A percentile compares a stretch with the other conserved stretches of the same genome.
phyloP scores from a whole-genome alignment of 2,329 filamentous ascomycete species.

The Zasmidium cellare region DNA sequence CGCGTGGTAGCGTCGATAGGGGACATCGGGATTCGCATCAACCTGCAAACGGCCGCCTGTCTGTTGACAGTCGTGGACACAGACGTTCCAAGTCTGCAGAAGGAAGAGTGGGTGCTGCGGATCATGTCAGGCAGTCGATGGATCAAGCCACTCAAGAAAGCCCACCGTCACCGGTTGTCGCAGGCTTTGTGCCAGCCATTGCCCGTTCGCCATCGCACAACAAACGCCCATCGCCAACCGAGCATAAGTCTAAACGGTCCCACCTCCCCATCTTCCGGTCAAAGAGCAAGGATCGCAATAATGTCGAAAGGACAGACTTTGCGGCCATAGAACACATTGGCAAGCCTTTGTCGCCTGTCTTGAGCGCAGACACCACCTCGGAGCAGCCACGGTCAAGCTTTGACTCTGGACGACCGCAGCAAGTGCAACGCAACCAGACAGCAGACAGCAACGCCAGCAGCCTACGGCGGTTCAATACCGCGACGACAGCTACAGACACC shows the following conservation, averaged over 20 bases:
- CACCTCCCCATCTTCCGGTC: constrained; percentile 45
- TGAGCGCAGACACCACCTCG: constrained; percentile 13
- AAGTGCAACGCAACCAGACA: constrained; percentile 35
- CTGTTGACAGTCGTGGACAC: constrained; percentile 19
- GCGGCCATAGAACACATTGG: constrained; percentile 15
- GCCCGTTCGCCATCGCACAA: constrained; percentile 21
- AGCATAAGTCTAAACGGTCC: constrained; percentile 38
- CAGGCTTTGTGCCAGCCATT: constrained; percentile 31
- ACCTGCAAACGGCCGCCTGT: constrained; percentile 20
- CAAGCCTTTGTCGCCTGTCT: constrained; percentile 14
- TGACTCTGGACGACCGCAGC: constrained; percentile 39
- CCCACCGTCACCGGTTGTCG: constrained; percentile 15
- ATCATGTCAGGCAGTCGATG: constrained; percentile 16
- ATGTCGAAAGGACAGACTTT: constrained; percentile 34
- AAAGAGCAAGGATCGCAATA: constrained; percentile 35
- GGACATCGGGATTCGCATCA: not conserved
- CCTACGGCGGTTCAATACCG: constrained; percentile 31
- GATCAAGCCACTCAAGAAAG: constrained; percentile 14
- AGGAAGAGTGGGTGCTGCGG: constrained; percentile 16
- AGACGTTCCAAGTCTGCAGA: constrained; percentile 24
- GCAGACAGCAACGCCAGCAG: constrained; percentile 51
- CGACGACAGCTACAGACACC: constrained; percentile 7
- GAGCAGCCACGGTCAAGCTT: constrained; percentile 29
- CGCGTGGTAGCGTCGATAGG: constrained; percentile 9
- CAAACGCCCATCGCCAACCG: constrained; percentile 25